Base-by-base conservation (phyloP, 1,139 yeast genomes). In the Trichomonascaceae sp. region DNA sequence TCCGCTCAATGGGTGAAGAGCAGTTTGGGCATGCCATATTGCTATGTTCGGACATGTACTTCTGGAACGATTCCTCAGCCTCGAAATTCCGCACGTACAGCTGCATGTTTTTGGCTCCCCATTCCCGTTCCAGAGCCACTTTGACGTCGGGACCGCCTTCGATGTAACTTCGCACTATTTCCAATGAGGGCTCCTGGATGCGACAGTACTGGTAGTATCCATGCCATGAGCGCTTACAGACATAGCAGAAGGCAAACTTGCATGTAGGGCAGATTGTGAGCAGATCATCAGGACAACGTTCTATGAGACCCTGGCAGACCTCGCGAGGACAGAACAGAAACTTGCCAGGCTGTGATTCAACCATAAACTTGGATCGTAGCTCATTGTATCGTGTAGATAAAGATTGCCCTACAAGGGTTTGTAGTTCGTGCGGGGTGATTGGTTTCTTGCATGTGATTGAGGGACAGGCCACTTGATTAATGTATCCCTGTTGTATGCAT, bases 191-290 rank as follows among this genome's bases (percentile, higher is more conserved):
- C 1, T 47, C 52, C 16, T 54, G 52, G 16, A 58, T 52, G 13
- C 63, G 60, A 47, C 80, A 74, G 17, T 52, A 46, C 35, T 68
- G 66, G 37, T 60, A 65, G 14, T 65, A 56, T 2, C 81, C 80
- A 52, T 76, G 87, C 76, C 80, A 76, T 2, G 80, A 71, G 41
- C 69, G 74, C 11, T 63, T 54, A 50, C 85, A 76, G 25, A 62
- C 64, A 40, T 63, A 62, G 47, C 85, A 76, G 46, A 74, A 76
- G 2, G 79, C 76, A 46, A 67, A 63, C 11, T 57, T 52, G 49
- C 84, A 76, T 6, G 50, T 44, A 0, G 64, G 57, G 44, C 87
- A 76, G 13, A 67, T 60, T 5, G 74, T 64, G 40, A 76, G 54
- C n/a, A 64, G 55, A 13, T 69, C 73, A 35, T 65, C 67, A n/a